Percentiles rank a stretch among this genome's conserved stretches.
phyloP scores from a whole-genome alignment of 2,329 filamentous ascomycete species.

The Arachnopeziza araneosa region DNA sequence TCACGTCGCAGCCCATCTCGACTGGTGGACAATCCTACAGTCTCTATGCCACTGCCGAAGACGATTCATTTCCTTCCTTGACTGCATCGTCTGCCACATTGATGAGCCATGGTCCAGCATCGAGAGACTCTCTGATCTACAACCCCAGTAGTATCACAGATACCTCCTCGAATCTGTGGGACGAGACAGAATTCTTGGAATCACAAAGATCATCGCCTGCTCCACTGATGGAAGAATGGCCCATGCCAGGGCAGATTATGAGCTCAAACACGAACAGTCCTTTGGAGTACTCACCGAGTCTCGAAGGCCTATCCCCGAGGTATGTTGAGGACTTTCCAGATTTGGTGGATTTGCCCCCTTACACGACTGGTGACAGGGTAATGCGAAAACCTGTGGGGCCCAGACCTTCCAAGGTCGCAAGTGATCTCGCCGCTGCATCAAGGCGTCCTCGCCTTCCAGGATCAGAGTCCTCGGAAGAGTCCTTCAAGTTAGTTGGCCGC shows the following conservation, averaged over 20 bases:
- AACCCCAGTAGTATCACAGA: conserved; percentile 12
- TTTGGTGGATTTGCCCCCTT: conserved; percentile 26
- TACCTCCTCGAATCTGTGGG: conserved; percentile 25
- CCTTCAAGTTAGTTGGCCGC: conserved; percentile 25
- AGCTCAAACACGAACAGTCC: conserved; percentile 23
- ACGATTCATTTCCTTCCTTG: conserved; percentile 19
- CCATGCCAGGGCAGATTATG: conserved; percentile 20
- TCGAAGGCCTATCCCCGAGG: conserved; percentile 28
- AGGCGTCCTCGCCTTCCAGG: conserved; percentile 18
- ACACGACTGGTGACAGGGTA: conserved; percentile 24
- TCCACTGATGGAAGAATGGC: conserved; percentile 24
- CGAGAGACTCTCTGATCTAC: neutral
- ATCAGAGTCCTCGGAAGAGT: conserved; percentile 26
- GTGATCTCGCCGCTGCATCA: conserved; percentile 21
- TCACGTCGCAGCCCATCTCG: conserved; percentile 17
- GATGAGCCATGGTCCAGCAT: neutral
- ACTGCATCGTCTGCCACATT: conserved; percentile 12
- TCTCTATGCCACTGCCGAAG: conserved; percentile 20
- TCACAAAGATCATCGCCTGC: conserved; percentile 27
- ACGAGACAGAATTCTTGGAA: conserved; percentile 18
- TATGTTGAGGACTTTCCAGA: conserved; percentile 27
- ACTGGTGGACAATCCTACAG: conserved; percentile 18
- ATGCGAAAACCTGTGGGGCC: conserved; percentile 27
- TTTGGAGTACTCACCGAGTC: conserved; percentile 25
- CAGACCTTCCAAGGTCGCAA: conserved; percentile 27